phyloP scores from a whole-genome alignment of 2,329 filamentous ascomycete species.

The Penicillium sp. region DNA sequence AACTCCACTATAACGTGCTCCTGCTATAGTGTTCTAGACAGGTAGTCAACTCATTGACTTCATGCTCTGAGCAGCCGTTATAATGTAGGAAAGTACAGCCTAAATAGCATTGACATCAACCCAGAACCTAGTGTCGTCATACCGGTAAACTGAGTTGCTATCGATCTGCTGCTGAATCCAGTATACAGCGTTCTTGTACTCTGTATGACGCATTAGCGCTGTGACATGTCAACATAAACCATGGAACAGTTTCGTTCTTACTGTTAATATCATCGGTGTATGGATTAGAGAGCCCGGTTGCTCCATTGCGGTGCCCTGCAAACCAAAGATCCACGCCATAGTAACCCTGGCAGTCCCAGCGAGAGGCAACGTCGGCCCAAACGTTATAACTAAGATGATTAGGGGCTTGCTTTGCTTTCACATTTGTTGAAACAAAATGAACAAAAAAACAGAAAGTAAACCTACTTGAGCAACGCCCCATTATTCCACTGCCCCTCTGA shows the following conservation, averaged over 20 bases:
- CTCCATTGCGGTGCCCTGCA: conserved; percentile 32
- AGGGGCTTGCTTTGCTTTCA: too few relatives aligned
- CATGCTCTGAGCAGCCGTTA: too few relatives aligned
- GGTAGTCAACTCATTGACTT: too few relatives aligned
- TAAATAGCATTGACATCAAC: conserved; percentile 32
- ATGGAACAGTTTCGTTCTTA: neutral
- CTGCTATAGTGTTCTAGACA: too few relatives aligned
- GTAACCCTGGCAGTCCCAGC: conserved; percentile 30
- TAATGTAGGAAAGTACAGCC: too few relatives aligned
- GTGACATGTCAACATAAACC: neutral
- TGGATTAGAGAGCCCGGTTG: conserved; percentile 28
- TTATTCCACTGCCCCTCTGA: conserved; percentile 27
- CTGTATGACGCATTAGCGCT: neutral
- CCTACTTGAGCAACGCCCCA: conserved; percentile 27
- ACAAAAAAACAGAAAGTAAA: too few relatives aligned
- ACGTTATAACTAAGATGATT: conserved; percentile 20
- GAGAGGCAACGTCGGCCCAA: conserved; percentile 27
- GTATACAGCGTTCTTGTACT: conserved; percentile 32
- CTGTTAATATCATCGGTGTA: conserved; percentile 21
- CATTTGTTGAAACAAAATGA: too few relatives aligned
- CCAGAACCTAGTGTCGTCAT: conserved; percentile 38
- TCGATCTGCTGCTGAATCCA: conserved; percentile 37
- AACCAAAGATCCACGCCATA: conserved; percentile 36
- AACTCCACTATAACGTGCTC: too few relatives aligned
- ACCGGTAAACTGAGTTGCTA: conserved; percentile 24